phyloP scores from a whole-genome alignment of 2,329 filamentous ascomycete species.

The Ascocoryne sarcoides region DNA sequence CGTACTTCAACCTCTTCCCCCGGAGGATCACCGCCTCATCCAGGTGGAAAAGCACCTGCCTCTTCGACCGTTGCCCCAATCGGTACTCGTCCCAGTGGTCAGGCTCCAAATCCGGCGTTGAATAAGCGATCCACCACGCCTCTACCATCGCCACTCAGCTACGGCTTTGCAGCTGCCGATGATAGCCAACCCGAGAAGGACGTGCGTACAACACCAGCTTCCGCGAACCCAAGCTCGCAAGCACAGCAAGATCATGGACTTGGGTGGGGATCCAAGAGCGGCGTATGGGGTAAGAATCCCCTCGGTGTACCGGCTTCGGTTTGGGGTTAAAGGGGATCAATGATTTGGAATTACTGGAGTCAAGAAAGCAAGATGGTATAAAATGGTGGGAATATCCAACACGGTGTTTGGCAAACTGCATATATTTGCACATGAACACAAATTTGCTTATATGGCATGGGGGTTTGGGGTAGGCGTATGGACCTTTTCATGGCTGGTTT shows the following conservation, averaged over 20 bases:
- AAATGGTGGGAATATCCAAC: constrained; percentile 11
- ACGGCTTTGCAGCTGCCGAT: constrained; percentile 54
- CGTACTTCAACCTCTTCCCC: constrained; percentile 83
- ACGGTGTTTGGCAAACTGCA: constrained; percentile 17
- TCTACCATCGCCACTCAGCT: constrained; percentile 78
- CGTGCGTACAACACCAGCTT: constrained; percentile 40
- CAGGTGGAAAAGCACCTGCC: constrained; percentile 49
- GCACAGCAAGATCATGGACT: constrained; percentile 34
- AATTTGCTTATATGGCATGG: constrained; percentile 5
- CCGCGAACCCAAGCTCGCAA: constrained; percentile 46
- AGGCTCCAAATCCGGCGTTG: constrained; percentile 49
- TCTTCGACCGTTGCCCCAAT: constrained; percentile 77
- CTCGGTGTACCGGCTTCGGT: constrained; percentile 87
- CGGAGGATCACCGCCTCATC: constrained; percentile 68
- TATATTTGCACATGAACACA: constrained; percentile 13
- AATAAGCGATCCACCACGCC: constrained; percentile 75
- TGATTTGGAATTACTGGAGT: constrained; percentile 1
- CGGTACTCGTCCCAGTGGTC: constrained; percentile 69
- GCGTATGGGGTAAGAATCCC: constrained; percentile 77
- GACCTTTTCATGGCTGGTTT: constrained; percentile 4
- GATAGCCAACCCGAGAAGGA: constrained; percentile 32
- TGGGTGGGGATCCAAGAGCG: constrained; percentile 67
- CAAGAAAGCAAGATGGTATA: constrained; percentile 7
- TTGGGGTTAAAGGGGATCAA: constrained; percentile 60
- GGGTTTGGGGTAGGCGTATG: constrained; percentile 6